Conservation (phyloP, 345 rosid species). For the Linum lewisii region DNA sequence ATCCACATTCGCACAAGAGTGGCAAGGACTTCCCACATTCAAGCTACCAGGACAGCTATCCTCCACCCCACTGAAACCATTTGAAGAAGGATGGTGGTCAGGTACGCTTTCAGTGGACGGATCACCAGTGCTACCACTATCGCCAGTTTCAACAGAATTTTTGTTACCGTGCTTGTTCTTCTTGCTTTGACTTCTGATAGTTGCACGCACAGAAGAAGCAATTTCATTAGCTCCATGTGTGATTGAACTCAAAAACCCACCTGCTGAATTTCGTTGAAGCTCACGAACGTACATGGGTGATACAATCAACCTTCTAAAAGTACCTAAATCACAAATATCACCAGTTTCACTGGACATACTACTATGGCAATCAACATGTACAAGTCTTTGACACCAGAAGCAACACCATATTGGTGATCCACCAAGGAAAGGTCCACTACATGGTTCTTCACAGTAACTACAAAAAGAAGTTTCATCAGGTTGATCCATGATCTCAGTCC, state of each 20-base stretch:
- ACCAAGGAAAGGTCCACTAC: slow-evolving; percentile 84
- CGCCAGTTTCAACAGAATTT: slow-evolving; percentile 43
- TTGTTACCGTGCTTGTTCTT: slow-evolving; percentile 62
- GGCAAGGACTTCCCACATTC: slow-evolving; percentile 24
- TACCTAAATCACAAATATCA: slow-evolving; percentile 80
- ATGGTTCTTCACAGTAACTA: slow-evolving; percentile 85
- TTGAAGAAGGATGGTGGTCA: slow-evolving; percentile 33
- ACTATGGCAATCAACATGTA: slow-evolving; percentile 87
- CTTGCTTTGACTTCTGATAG: slow-evolving; percentile 80
- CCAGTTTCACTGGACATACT: slow-evolving; percentile 73
- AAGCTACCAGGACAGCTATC: slow-evolving; percentile 39
- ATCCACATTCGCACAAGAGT: slow-evolving; percentile 32
- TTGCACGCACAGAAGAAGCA: slow-evolving; percentile 91
- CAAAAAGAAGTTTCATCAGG: slow-evolving; percentile 69
- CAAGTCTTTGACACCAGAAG: slow-evolving; percentile 96
- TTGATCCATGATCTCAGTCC: slow-evolving; percentile 90
- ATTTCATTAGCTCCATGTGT: slow-evolving; percentile 95
- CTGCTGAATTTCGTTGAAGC: slow-evolving; percentile 42
- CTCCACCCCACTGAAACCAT: slow-evolving; percentile 34
- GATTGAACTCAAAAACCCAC: slow-evolving; percentile 79
- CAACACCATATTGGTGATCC: slow-evolving; percentile 99
- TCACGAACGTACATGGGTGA: slow-evolving; percentile 87
- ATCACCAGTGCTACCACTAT: slow-evolving; percentile 45
- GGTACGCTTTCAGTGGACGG: slow-evolving; percentile 47
- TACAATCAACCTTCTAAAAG: slow-evolving; percentile 64